These are phyloP conservation scores for Clavaria fumosa DNA, from an alignment of 768 basidiomycete genomes.

Conservation along the genomic window DNA sequence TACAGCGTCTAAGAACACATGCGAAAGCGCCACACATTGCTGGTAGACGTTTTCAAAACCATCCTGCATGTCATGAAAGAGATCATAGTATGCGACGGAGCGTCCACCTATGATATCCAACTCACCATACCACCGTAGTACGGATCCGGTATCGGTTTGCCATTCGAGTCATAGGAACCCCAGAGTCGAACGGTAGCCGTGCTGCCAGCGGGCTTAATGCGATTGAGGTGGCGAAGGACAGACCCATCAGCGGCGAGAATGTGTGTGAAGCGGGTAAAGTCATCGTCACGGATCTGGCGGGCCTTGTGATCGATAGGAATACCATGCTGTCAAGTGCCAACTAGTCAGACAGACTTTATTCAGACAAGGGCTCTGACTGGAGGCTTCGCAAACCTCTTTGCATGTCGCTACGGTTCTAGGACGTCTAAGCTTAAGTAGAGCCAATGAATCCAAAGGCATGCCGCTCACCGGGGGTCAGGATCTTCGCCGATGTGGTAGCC, in stretches of 20 bases:
- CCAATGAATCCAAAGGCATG: neutral
- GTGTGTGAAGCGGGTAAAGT: constrained; percentile 66
- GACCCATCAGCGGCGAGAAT: constrained; percentile 75
- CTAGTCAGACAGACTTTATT: constrained; percentile 1
- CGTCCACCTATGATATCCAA: constrained; percentile 8
- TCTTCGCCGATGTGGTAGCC: constrained; percentile 74
- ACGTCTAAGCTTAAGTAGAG: neutral
- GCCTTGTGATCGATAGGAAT: constrained; percentile 58
- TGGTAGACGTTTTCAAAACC: constrained; percentile 69
- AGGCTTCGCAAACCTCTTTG: neutral
- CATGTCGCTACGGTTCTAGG: no score
- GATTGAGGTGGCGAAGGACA: constrained; percentile 50
- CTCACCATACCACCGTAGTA: constrained; percentile 62
- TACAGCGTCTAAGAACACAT: constrained; percentile 78
- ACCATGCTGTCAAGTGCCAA: constrained; percentile 34
- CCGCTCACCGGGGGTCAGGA: constrained; percentile 60
- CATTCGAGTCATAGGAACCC: constrained; percentile 65
- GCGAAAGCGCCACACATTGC: constrained; percentile 57
- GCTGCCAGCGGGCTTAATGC: constrained; percentile 31
- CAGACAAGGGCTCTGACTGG: neutral
- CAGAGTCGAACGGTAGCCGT: constrained; percentile 62
- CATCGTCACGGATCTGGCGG: constrained; percentile 46
- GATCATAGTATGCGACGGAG: neutral
- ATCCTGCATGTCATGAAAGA: constrained; percentile 21
- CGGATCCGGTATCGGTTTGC: constrained; percentile 64